Conservation (phyloP, 2,329 filamentous ascomycete species). For the Pezicula carpinea region DNA sequence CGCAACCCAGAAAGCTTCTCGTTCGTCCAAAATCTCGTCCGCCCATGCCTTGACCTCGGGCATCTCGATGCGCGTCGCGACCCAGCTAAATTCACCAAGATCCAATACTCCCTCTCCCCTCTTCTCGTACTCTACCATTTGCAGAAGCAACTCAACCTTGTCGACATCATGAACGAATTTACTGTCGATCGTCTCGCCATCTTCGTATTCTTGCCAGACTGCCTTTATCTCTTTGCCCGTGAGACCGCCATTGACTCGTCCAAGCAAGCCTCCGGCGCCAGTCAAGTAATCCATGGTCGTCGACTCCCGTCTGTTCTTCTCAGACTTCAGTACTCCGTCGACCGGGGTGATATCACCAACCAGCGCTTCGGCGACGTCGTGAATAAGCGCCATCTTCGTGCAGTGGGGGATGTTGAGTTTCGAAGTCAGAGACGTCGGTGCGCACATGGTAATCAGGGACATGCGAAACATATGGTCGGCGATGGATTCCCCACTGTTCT, state of each 20-base stretch:
- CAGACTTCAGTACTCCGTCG: slow-evolving; percentile 76
- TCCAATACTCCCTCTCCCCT: slow-evolving; percentile 61
- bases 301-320: slow-evolving; percentile 84
- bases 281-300: slow-evolving; percentile 91
- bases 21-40: slow-evolving; percentile 68
- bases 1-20: slow-evolving; percentile 65
- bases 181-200: slow-evolving; percentile 75
- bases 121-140: slow-evolving; percentile 96
- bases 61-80: slow-evolving; percentile 66
- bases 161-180: slow-evolving; percentile 94
- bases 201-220: slow-evolving; percentile 96
- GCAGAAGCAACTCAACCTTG: slow-evolving; percentile 90
- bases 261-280: slow-evolving; percentile 54
- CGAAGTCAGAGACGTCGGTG: slow-evolving; percentile 66
- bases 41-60: slow-evolving; percentile 80
- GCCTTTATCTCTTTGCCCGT: slow-evolving; percentile 67
- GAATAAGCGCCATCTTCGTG: slow-evolving; percentile 91
- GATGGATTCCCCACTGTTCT: slow-evolving; percentile 74
- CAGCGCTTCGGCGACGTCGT: slow-evolving; percentile 95
- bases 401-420: slow-evolving; percentile 76
- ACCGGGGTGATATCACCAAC: slow-evolving; percentile 97
- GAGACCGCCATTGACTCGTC: slow-evolving; percentile 66
- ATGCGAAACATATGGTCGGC: slow-evolving; percentile 99
- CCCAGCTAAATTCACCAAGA: slow-evolving; percentile 81
- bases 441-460: slow-evolving; percentile 92